Base-by-base conservation (phyloP, 129 eudicot species). In the Glebionis coronaria region DNA sequence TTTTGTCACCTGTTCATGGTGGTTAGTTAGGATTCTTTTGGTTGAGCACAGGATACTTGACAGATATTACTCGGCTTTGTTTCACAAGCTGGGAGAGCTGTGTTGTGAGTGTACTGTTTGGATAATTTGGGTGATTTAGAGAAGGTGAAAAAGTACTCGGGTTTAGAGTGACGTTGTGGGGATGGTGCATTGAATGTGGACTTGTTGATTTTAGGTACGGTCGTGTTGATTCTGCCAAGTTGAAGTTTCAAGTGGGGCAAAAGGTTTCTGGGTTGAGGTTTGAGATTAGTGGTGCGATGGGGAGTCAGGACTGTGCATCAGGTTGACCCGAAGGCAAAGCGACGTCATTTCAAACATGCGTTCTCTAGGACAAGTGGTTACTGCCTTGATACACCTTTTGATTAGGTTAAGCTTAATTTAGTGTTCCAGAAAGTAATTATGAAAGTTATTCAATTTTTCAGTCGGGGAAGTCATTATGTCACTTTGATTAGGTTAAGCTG, bases 281-380 rank as follows among this genome's bases (percentile, higher is more conserved):
- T n/a, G n/a, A n/a, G n/a, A n/a, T n/a, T n/a, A n/a, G n/a, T n/a
- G n/a, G n/a, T n/a, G n/a, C n/a, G n/a, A n/a, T n/a, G n/a, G n/a
- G n/a, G n/a, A n/a, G n/a, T n/a, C n/a, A n/a, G 77, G 38, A 93
- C 98, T 2, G 76, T 76, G 56, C 90, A 93, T 74, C 82, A 92
- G 84, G 92, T 84, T 46, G 98, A 88, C 42, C 98, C 97, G 0
- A 93, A 81, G 65, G 92, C 97, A 27, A 95, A 83, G 72, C 88
- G 80, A 64, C 75, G 84, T 44, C 98, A 88, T 71, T 58, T 50
- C n/a, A n/a, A n/a, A n/a, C 68, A 94, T 94, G 97, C 93, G 87
- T 81, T 94, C 99, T 83, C 87, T 94, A 55, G 99, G 99, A 67
- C 95, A 88, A 86, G 97, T 89, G 79, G 99, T 87, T 73, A 81